phyloP scores from a whole-genome alignment of 108 stramenopile species.

The Chaetoceros tenuissimus region DNA sequence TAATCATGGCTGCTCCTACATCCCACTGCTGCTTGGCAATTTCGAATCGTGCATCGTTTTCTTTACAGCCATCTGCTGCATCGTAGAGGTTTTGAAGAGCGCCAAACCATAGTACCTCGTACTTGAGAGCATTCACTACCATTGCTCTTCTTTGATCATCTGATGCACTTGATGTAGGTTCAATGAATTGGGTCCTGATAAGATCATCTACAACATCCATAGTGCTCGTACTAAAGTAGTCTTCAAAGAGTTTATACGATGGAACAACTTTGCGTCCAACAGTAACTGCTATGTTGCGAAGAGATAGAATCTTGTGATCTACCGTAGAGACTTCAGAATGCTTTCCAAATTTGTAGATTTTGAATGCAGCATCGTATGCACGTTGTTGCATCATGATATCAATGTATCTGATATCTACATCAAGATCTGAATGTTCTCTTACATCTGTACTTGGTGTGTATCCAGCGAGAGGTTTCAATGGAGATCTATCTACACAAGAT shows the following conservation, averaged over 20 bases:
- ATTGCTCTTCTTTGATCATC: constrained; percentile 40
- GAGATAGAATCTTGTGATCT: constrained; percentile 10
- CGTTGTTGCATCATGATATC: constrained; percentile 56
- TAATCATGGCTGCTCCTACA: constrained; percentile 52
- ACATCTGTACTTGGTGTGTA: constrained; percentile 57
- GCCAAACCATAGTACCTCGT: constrained; percentile 61
- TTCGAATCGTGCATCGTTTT: constrained; percentile 6
- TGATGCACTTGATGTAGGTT: constrained; percentile 22
- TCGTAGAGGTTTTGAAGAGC: constrained; percentile 47
- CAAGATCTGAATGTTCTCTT: constrained; percentile 43
- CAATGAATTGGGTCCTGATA: constrained; percentile 18
- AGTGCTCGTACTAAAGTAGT: constrained; percentile 38
- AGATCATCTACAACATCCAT: constrained; percentile 63
- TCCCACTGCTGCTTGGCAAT: constrained; percentile 33
- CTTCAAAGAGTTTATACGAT: constrained; percentile 42
- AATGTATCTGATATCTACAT: constrained; percentile 60
- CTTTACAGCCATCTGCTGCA: constrained; percentile 48
- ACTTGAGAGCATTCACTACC: constrained; percentile 39
- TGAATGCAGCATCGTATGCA: constrained; percentile 56
- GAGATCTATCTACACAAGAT: constrained; percentile 18
- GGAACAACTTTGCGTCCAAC: constrained; percentile 53
- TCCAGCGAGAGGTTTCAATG: constrained; percentile 29
- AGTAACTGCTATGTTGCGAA: constrained; percentile 43
- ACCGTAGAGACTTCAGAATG: too few species aligned
- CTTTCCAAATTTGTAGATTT: constrained; percentile 59